A percentile compares a stretch with the other conserved stretches of the same genome.
phyloP scores from a whole-genome alignment of 352 stramenopile genomes.

The Globisporangium abappressorium region DNA sequence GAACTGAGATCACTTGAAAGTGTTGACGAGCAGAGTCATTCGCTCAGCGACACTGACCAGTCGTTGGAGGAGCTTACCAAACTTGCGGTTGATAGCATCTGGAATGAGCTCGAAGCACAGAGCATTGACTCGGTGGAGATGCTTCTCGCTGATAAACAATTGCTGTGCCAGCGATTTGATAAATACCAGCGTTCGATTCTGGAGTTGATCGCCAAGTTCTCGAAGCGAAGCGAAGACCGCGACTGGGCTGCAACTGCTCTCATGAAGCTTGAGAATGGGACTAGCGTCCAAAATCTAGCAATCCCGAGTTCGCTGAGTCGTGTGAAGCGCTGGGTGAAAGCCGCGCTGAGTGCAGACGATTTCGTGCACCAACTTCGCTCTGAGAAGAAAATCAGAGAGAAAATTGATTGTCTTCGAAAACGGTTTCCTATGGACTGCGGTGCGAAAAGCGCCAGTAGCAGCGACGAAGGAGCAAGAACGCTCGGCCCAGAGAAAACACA shows the following conservation, averaged over 20 bases:
- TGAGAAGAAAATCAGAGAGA: conserved; percentile 28
- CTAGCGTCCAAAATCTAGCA: neutral
- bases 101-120: conserved; percentile 28
- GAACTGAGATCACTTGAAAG: neutral
- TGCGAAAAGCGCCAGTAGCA: neutral
- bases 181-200: conserved; percentile 33
- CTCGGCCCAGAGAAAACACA: conserved; percentile 7
- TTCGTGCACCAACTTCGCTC: conserved; percentile 28
- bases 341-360: conserved; percentile 22
- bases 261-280: neutral
- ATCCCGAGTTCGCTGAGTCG: conserved; percentile 18
- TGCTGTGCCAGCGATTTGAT: conserved; percentile 20
- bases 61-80: conserved; percentile 25
- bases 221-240: conserved; percentile 28
- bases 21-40: neutral
- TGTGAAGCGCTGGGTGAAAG: conserved; percentile 29
- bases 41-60: neutral
- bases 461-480: neutral
- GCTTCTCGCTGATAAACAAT: conserved; percentile 18
- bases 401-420: conserved; percentile 26
- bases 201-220: conserved; percentile 21
- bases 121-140: conserved; percentile 23
- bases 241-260: conserved; percentile 27
- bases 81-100: conserved; percentile 21
- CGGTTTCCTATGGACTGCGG: conserved; percentile 13